These are phyloP conservation scores for Oryza glaberrima DNA, from an alignment of 176 grass and related monocot genomes.

Conservation along the genomic window DNA sequence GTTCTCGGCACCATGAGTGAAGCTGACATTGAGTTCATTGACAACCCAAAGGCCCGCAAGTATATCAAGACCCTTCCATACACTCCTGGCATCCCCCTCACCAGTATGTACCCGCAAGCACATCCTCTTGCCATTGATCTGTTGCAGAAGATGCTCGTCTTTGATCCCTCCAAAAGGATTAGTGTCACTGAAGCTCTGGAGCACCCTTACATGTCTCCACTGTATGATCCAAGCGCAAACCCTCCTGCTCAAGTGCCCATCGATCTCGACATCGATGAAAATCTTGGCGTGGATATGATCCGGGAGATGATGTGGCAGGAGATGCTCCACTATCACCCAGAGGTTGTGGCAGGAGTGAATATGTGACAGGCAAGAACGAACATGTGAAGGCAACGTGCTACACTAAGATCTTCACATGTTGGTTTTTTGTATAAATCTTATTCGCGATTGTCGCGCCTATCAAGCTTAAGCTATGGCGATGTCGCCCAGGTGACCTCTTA, in stretches of 20 bases:
- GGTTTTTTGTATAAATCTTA: constrained; percentile 36
- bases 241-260: constrained; percentile 61
- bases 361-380: constrained; percentile 47
- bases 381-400: constrained; percentile 35
- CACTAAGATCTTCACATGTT: constrained; percentile 38
- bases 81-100: constrained; percentile 46
- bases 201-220: constrained; percentile 61
- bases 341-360: constrained; percentile 33
- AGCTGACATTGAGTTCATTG: constrained; percentile 57
- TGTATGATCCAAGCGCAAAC: constrained; percentile 58
- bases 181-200: constrained; percentile 57
- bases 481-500: constrained; percentile 11
- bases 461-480: constrained; percentile 36
- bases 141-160: constrained; percentile 65
- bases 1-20: constrained; percentile 62
- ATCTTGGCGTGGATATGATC: constrained; percentile 57
- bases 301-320: constrained; percentile 69
- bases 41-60: constrained; percentile 57
- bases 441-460: background rate
- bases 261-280: constrained; percentile 59
- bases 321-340: constrained; percentile 58
- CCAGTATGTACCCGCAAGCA: constrained; percentile 45
- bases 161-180: constrained; percentile 60
- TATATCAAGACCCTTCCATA: constrained; percentile 63
- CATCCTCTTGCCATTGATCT: constrained; percentile 66